Conservation (phyloP, 139 green algal species). For the Ettlia oleoabundans region DNA sequence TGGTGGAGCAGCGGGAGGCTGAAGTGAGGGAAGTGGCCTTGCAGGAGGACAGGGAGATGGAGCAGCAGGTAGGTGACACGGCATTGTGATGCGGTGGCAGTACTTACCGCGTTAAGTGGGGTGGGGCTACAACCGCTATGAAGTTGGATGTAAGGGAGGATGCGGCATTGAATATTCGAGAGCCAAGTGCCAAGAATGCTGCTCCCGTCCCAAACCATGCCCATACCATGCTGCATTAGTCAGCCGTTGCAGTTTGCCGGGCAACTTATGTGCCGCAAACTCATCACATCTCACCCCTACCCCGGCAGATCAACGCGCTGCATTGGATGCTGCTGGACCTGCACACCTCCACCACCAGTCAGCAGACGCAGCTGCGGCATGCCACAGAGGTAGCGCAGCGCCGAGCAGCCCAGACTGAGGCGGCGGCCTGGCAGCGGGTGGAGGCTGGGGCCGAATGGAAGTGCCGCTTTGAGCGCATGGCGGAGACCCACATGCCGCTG, state of each 20-base stretch:
- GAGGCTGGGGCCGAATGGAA: neutral
- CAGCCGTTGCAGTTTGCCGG: too few species aligned
- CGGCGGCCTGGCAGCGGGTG: neutral
- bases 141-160: neutral
- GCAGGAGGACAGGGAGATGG: neutral
- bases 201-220: too few species aligned
- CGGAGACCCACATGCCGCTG: slow-evolving; percentile 9
- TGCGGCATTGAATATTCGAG: neutral
- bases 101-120: too few species aligned
- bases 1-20: neutral
- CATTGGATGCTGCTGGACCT: neutral
- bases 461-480: slow-evolving; percentile 2
- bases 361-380: neutral
- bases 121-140: too few species aligned
- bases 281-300: too few species aligned
- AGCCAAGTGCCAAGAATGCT: neutral
- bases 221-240: too few species aligned
- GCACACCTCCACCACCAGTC: neutral
- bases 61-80: neutral
- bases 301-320: neutral
- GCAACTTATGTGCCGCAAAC: too few species aligned
- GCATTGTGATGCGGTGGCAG: too few species aligned
- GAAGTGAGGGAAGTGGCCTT: neutral
- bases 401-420: neutral
- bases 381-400: neutral